A percentile compares a stretch with the other conserved stretches of the same genome.
phyloP scores from a whole-genome alignment of 306 rosid species.

The Potentilla sterilis region DNA sequence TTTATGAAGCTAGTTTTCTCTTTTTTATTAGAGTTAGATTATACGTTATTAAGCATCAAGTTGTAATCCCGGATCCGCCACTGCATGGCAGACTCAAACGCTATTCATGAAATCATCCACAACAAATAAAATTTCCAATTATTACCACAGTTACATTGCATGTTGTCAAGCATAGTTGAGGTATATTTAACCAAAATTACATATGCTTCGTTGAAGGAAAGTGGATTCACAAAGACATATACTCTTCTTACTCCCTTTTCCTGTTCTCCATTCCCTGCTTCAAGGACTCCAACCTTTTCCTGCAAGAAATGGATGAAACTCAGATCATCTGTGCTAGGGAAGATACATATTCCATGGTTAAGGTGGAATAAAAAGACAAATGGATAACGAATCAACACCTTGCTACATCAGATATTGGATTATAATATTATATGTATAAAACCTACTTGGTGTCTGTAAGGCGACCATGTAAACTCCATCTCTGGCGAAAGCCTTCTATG shows the following conservation, averaged over 20 bases:
- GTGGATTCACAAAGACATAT: not conserved
- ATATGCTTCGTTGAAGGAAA: not conserved
- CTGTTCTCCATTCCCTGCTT: conserved; percentile 68
- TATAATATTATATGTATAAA: conserved; percentile 21
- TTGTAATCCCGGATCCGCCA: no score
- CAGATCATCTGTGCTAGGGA: not conserved
- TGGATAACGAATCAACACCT: not conserved
- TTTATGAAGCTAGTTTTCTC: no score
- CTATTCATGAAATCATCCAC: not conserved
- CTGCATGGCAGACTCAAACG: no score
- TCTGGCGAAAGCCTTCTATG: conserved; percentile 80
- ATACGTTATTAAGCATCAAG: no score
- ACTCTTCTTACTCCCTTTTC: conserved; percentile 23
- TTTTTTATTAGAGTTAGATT: no score
- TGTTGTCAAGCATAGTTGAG: not conserved
- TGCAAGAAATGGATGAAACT: conserved; percentile 34
- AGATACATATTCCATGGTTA: not conserved
- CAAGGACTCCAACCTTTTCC: conserved; percentile 72
- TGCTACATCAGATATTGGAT: conserved; percentile 16
- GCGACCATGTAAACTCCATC: conserved; percentile 95
- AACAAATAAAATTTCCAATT: no score
- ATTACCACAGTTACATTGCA: not conserved
- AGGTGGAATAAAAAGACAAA: not conserved
- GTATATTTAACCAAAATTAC: not conserved
- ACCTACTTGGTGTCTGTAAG: conserved; percentile 77